Evolutionary conservation across 2,329 filamentous ascomycete species (phyloP), one percentile per base, ranked within the genome.

Genomic region (Raffaelea albimanens): DNA sequence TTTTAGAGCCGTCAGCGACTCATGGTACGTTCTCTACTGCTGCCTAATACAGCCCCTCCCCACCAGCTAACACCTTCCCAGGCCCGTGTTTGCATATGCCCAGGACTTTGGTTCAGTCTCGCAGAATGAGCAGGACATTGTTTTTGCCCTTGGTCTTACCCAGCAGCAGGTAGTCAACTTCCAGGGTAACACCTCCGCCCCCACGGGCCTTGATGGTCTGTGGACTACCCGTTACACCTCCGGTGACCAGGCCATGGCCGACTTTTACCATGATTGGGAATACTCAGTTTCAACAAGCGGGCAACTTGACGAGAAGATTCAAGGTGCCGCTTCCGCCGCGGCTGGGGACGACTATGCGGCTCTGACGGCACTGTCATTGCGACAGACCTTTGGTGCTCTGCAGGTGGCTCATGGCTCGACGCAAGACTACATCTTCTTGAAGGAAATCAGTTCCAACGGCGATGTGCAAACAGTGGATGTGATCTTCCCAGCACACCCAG

Each of bases 381-480:
- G 88, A 40, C 89, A 95, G 63, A 79, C 83, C 1, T 82, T 94
- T 65, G 89, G 83, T 14, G 85, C 80, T 0, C 81, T 86, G 2
- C 82, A 82, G 53, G 85, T 89, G 59, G 77, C 82, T 9, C 79
- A 85, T 46, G 85, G 85, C 14, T 68, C 78, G 3, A 70, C 82
- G 1, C 75, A 84, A 48, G 82, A 84, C 0, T 75, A 90, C 46
- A 66, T 95, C 14, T 95, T 95, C 67, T 66, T 94, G 46, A 95
- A 95, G 61, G 88, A 95, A 62, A 94, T 95, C 58, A 88, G 84
- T 52, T 91, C 85, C 3, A 83, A 94, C 60, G 87, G 88, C 36
- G 91, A 95, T 57, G 82, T 82, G 53, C 86, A 94, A 61, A 95
- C 88, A 0, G 87, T 94, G 18, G 86, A 90, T 65, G 85, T 93